phyloP scores from a whole-genome alignment of 768 basidiomycete genomes.

The Leccinellum rugosiceps region DNA sequence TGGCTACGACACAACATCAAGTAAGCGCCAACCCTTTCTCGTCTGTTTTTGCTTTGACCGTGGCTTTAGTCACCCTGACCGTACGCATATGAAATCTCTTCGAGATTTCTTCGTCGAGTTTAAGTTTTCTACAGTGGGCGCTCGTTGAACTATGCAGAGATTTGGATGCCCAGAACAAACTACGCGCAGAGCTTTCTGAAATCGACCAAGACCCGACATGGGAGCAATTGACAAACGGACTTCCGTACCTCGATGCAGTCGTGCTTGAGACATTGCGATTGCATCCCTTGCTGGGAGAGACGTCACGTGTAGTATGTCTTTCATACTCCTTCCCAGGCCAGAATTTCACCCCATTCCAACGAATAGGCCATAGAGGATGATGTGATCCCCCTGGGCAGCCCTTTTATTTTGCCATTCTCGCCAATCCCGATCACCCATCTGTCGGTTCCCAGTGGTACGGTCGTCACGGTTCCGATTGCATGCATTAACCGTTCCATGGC shows the following conservation, averaged over 20 bases:
- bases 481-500: slow-evolving; percentile 48
- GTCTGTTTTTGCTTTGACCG: neutral
- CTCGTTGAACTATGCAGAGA: slow-evolving; percentile 50
- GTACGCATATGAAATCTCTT: slow-evolving; percentile 3
- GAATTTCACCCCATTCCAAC: neutral
- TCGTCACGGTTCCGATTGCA: slow-evolving; percentile 42
- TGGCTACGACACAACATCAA: slow-evolving; percentile 43
- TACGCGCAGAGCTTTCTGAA: slow-evolving; percentile 49
- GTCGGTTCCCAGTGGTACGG: slow-evolving; percentile 45
- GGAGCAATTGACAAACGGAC: slow-evolving; percentile 45
- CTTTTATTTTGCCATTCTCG: slow-evolving; percentile 41
- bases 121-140: slow-evolving; percentile 38
- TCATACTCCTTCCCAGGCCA: neutral
- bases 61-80: slow-evolving; percentile 23
- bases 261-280: slow-evolving; percentile 44
- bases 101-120: neutral
- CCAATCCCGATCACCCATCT: slow-evolving; percentile 34
- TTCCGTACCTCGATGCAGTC: slow-evolving; percentile 56
- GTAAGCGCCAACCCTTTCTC: slow-evolving; percentile 14
- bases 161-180: slow-evolving; percentile 41
- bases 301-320: slow-evolving; percentile 9
- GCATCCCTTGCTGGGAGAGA: slow-evolving; percentile 36
- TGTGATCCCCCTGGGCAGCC: slow-evolving; percentile 50
- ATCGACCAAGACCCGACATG: slow-evolving; percentile 47
- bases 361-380: slow-evolving; percentile 52